Evolutionary conservation across 2,329 filamentous ascomycete genomes (phyloP), one percentile per base, ranked within the genome.

Genomic region (Tolypocladium tropicale): DNA sequence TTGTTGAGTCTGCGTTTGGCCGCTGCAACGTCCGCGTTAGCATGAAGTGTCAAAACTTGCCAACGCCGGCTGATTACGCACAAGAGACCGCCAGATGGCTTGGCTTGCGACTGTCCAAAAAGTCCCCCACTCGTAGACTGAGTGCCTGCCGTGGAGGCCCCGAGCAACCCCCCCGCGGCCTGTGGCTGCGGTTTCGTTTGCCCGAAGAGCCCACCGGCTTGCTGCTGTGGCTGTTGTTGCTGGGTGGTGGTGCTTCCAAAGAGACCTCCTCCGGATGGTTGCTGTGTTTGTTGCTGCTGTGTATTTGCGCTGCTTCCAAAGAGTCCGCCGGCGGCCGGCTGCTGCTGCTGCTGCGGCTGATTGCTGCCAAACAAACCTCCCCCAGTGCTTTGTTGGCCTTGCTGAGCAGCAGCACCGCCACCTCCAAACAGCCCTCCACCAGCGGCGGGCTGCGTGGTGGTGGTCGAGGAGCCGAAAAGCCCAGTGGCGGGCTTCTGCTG

Each of bases 21-120:
- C 65, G 37, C 69, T 72, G 43, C 23, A 34, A 5, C 21, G 18
- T n/a, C 11, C 21, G 0, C 53, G 65, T 61, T 33, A 54, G 32
- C 36, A 14, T 32, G 39, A 39, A 34, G 23, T 12, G 14, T 43
- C 23, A n/a, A 25, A 21, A 37, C 1, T 23, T 16, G 32, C 39
- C n/a, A 28, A 54, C 21, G 18, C 21, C 3, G 37, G 58, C 68
- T 56, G 14, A 9, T 37, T n/a, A 37, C 36, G 36, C 64, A 72
- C 70, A 72, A 71, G 28, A 72, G 49, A 39, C 67, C 65, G 3
- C 61, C 61, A 6, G 67, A 56, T 11, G 70, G 66, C 53, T 68
- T 65, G 28, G 69, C 62, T 56, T 72, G 69, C 41, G 69, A 63
- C 54, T 72, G 70, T 1, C 67, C 67, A 56, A 73, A 71, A 14